Evolutionary conservation across 1,284 basidiomycete species (phyloP), one percentile per base, ranked within the genome.

Genomic region (Ustilago nuda): DNA sequence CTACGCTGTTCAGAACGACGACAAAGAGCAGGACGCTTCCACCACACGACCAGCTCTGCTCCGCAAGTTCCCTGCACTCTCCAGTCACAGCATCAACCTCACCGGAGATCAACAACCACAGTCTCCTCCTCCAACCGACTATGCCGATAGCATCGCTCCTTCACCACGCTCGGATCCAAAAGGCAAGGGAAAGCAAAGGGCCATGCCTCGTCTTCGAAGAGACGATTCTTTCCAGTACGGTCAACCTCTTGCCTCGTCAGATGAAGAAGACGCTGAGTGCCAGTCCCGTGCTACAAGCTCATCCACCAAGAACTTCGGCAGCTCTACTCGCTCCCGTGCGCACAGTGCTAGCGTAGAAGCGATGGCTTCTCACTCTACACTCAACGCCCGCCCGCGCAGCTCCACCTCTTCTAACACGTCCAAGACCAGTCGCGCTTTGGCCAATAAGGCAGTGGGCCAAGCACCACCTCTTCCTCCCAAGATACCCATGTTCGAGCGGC

Each of bases 151-250:
- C 7, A 46, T 43, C 45, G 58, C 27, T 0, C n/a, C 13, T 9
- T 37, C 41, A 30, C 36, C 55, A 0, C 55, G 51, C 46, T 32
- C 8, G n/a, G 54, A 52, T 23, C 11, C 61, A 8, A 68, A 73
- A 43, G 66, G 52, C 33, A 73, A 65, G 48, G 71, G 60, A 8
- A 73, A 66, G 57, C 65, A 61, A 36, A 57, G 53, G 36, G 67
- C 54, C 4, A 30, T 43, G 11, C 61, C 66, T 33, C 65, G 55
- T 27, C 41, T 62, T 30, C 66, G 65, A 2, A 67, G 66, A 32
- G 65, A 72, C 9, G 65, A 66, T 13, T 64, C 70, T 4, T 73
- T 65, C 33, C 67, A 56, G n/a, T 70, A 56, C 41, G 67, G 57
- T 15, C 53, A 56, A 27, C 61, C 61, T 2, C 61, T 70, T 4